Conservation (phyloP, 2,329 filamentous ascomycete species). For the Rachicladosporium sp. region DNA sequence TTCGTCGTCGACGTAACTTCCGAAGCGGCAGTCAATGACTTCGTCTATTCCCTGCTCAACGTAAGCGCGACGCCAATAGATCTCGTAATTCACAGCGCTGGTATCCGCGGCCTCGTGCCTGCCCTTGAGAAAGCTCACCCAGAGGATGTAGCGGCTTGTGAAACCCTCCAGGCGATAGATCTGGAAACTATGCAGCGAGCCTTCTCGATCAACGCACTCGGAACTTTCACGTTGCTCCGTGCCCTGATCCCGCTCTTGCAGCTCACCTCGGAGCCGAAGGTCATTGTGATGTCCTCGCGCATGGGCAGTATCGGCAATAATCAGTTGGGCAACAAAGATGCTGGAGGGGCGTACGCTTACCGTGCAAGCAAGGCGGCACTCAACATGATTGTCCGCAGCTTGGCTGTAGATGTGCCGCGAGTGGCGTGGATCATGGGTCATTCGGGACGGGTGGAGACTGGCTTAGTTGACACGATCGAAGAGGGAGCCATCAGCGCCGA, state of each 20-base stretch:
- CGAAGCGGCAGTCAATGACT: slow-evolving; percentile 13
- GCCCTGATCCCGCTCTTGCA: slow-evolving; percentile 26
- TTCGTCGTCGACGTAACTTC: slow-evolving; percentile 18
- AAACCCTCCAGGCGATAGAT: slow-evolving; percentile 30
- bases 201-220: slow-evolving; percentile 31
- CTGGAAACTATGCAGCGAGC: slow-evolving; percentile 26
- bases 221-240: slow-evolving; percentile 29
- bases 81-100: slow-evolving; percentile 33
- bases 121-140: slow-evolving; percentile 14
- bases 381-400: slow-evolving; percentile 33
- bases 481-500: slow-evolving; percentile 31
- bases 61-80: slow-evolving; percentile 18
- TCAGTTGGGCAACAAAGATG: slow-evolving; percentile 10
- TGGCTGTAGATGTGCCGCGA: slow-evolving; percentile 32
- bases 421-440: slow-evolving; percentile 32
- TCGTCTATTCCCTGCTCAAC: slow-evolving; percentile 9
- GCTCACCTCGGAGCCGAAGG: slow-evolving; percentile 16
- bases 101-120: slow-evolving; percentile 32
- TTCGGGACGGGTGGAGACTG: slow-evolving; percentile 35
- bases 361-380: slow-evolving; percentile 35
- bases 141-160: slow-evolving; percentile 27
- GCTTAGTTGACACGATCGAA: slow-evolving; percentile 32
- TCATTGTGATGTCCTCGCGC: slow-evolving; percentile 31
- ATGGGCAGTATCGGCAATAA: slow-evolving; percentile 34
- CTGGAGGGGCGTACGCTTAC: slow-evolving; percentile 35